Percentiles rank a stretch among this genome's conserved stretches.
Conservation (phyloP, 176 grass and related monocot genomes). For the Raddia guianensis region DNA sequence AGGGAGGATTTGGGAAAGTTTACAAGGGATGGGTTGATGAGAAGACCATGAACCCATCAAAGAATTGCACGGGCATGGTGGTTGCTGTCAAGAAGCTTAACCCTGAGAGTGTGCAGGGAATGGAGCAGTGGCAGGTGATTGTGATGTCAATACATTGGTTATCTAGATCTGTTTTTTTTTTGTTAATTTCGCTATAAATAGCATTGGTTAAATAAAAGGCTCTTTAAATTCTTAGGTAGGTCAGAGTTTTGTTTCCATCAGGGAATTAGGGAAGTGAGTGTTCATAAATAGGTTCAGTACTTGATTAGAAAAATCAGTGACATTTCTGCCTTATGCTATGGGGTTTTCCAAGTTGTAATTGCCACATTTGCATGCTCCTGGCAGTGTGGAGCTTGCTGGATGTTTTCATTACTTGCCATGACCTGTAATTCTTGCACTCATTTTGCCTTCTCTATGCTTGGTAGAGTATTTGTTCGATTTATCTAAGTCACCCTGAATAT, state of each 20-base stretch:
- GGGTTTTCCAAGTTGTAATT: slow-evolving; percentile 10
- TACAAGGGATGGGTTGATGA: slow-evolving; percentile 94
- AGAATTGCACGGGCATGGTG: slow-evolving; percentile 39
- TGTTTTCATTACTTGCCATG: slow-evolving; percentile 20
- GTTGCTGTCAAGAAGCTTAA: slow-evolving; percentile 94
- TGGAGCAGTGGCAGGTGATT: slow-evolving; percentile 91
- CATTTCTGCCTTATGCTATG: neutral
- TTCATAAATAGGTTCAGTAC: neutral
- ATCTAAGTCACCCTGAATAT: neutral
- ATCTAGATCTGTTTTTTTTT: neutral
- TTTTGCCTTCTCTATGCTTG: neutral
- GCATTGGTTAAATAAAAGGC: neutral
- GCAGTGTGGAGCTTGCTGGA: slow-evolving; percentile 1
- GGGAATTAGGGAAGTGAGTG: neutral
- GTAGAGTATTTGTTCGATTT: neutral
- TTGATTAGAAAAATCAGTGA: neutral
- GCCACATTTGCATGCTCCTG: neutral
- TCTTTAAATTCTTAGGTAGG: neutral
- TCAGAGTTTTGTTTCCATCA: neutral
- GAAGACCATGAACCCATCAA: slow-evolving; percentile 69
- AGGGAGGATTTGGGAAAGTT: slow-evolving; percentile 89
- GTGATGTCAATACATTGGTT: neutral
- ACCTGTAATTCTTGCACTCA: slow-evolving; percentile 1
- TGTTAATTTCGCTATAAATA: neutral
- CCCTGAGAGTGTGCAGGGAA: slow-evolving; percentile 80